These are phyloP conservation scores for Alternaria panax DNA, from an alignment of 2,329 filamentous ascomycete species.

Conservation along the genomic window DNA sequence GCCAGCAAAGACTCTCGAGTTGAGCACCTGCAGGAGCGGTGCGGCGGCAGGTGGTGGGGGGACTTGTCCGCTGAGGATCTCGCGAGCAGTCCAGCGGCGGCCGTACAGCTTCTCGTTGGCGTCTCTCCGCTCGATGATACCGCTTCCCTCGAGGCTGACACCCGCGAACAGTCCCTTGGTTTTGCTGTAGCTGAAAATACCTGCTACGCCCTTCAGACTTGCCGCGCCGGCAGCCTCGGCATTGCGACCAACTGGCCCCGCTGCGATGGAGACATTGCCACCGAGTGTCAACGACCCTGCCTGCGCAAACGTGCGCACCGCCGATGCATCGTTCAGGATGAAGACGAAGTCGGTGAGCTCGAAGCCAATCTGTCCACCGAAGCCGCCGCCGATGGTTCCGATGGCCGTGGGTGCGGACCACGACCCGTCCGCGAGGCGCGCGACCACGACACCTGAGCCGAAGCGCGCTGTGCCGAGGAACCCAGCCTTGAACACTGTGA, in stretches of 20 bases:
- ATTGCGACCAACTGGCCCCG: constrained; percentile 91
- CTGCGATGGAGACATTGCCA: constrained; percentile 94
- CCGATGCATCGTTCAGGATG: constrained; percentile 89
- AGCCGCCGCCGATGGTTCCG: constrained; percentile 79
- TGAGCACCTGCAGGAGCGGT: constrained; percentile 83
- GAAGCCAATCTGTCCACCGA: constrained; percentile 86
- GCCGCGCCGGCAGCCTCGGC: constrained; percentile 95
- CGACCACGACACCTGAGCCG: constrained; percentile 82
- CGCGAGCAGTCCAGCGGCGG: constrained; percentile 77
- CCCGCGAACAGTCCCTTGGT: constrained; percentile 97
- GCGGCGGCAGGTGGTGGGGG: constrained; percentile 81
- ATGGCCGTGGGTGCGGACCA: constrained; percentile 87
- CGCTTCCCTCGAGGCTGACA: constrained; percentile 91
- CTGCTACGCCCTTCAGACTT: constrained; percentile 85
- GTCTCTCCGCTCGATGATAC: constrained; percentile 91
- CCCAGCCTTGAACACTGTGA: constrained; percentile 86
- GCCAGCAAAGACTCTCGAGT: constrained; percentile 83
- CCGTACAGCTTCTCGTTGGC: constrained; percentile 97
- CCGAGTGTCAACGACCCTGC: constrained; percentile 89
- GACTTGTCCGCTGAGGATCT: constrained; percentile 81
- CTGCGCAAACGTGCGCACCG: constrained; percentile 94
- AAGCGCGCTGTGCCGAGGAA: constrained; percentile 85
- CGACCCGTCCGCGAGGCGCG: constrained; percentile 75
- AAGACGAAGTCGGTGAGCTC: constrained; percentile 96
- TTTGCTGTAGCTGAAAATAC: constrained; percentile 96